These are phyloP conservation scores for Pseudoscleropodium purum DNA, from an alignment of 225 moss, liverwort and hornwort species.

Conservation along the genomic window DNA sequence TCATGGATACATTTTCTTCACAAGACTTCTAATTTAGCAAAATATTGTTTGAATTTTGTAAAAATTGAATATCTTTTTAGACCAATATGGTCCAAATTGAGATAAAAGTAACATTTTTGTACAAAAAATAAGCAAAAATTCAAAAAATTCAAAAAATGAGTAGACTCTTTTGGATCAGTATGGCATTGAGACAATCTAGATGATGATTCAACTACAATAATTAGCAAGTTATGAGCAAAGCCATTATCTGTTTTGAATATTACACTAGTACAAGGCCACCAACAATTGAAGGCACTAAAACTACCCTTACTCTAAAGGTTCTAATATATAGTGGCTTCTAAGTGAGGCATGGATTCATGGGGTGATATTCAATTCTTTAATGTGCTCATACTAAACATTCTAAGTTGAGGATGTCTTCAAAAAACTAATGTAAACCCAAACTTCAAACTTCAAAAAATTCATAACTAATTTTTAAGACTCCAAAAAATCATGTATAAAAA, in stretches of 20 bases:
- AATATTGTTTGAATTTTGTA: not conserved
- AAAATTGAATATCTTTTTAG: not conserved
- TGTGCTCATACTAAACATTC: not conserved
- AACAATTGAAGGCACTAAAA: not conserved
- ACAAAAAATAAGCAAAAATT: not conserved
- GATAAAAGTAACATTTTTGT: not conserved
- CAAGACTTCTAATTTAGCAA: not conserved
- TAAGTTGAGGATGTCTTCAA: not conserved
- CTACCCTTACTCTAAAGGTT: not conserved
- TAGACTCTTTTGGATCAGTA: not conserved
- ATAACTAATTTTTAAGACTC: too few species aligned
- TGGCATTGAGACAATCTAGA: not conserved
- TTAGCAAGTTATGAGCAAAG: rapidly evolving
- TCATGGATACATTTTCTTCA: not conserved
- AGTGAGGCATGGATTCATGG: not conserved
- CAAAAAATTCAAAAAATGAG: not conserved
- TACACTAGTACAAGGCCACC: not conserved
- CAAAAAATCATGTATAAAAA: too few species aligned
- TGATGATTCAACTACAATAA: not conserved
- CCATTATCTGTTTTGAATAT: not conserved
- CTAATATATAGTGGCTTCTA: not conserved
- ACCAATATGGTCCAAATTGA: not conserved
- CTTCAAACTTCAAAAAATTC: too few species aligned
- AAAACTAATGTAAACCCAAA: too few species aligned
- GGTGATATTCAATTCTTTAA: not conserved